phyloP scores from a whole-genome alignment of 2,329 filamentous ascomycete species.

The Botryotinia convoluta region DNA sequence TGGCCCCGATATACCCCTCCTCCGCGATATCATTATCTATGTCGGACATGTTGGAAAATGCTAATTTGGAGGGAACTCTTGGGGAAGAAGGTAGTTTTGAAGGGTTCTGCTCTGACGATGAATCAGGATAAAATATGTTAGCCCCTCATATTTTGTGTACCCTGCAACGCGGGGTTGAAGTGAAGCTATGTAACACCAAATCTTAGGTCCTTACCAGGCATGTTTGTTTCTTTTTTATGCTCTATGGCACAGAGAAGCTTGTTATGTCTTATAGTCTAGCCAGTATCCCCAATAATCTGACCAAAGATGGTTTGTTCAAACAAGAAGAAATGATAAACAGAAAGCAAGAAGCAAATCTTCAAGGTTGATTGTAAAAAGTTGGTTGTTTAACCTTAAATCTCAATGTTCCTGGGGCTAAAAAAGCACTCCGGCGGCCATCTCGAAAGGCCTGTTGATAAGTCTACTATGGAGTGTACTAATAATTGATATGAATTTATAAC shows the following conservation, averaged over 20 bases:
- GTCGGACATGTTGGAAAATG: constrained; percentile 6
- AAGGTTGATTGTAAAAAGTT: neutral
- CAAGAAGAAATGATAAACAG: neutral
- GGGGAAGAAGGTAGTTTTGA: constrained; percentile 1
- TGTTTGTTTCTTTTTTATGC: neutral
- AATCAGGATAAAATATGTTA: constrained; percentile 16
- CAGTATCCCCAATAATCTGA: neutral
- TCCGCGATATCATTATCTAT: constrained; percentile 1
- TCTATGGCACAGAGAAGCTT: neutral
- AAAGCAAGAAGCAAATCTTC: neutral
- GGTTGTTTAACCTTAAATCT: neutral
- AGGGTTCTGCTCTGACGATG: constrained; percentile 1
- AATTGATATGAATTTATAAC: neutral
- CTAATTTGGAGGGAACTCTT: neutral
- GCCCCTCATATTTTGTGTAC: constrained; percentile 15
- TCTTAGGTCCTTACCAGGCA: constrained; percentile 8
- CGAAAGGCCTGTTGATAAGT: neutral
- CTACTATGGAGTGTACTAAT: neutral
- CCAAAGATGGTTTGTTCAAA: neutral
- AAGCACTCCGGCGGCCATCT: neutral
- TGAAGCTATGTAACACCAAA: neutral
- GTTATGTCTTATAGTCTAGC: neutral
- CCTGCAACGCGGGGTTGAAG: constrained; percentile 18
- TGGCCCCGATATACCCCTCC: constrained; percentile 17
- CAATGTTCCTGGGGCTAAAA: neutral